Evolutionary conservation across 768 basidiomycete species (phyloP), one percentile per base, ranked within the genome.

Genomic region (Russula foetens): DNA sequence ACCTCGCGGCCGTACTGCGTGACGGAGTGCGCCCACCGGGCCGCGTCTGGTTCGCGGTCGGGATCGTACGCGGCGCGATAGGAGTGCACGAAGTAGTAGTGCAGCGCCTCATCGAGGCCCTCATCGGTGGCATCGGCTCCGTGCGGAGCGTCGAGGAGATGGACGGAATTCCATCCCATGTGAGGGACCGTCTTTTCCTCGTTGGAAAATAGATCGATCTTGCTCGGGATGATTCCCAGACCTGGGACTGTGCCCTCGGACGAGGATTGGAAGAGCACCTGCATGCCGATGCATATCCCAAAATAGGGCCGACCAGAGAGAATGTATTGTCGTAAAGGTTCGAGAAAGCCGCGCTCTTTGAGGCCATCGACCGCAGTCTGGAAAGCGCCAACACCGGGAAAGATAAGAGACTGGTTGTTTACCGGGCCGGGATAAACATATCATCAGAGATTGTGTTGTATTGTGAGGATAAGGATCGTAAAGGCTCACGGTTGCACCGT

Each of bases 221-320:
- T 77, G 66, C 77, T 84, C n/a, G 91, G 88, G 63, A 99, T 86
- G 65, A 92, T 73, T 19, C 85, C 90, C 23, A 98, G 79, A n/a
- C 96, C 95, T n/a, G 68, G 71, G 28, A 76, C 75, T 21, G 71
- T 68, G 17, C 83, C 79, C 76, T 99, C 97, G 62, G 82, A 75
- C 17, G 96, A 98, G 15, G 88, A 84, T 59, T 81, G 76, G 75
- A 93, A 98, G 63, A 99, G 89, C 59, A 97, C 84, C 74, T 99
- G 97, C 86, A 99, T 88, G 68, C 97, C 97, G 69, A 99, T 91
- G 75, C 97, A 99, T 76, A 99, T 98, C 41, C 92, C 92, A 74
- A 97, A 92, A 75, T 97, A 99, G 2, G 96, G 97, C 67, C 80
- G 83, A 26, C 97, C 96, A 12, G 91, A 91, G 17, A 75, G 73